phyloP scores from a whole-genome alignment of 2,329 filamentous ascomycete genomes.

The Aspergillus proliferans region DNA sequence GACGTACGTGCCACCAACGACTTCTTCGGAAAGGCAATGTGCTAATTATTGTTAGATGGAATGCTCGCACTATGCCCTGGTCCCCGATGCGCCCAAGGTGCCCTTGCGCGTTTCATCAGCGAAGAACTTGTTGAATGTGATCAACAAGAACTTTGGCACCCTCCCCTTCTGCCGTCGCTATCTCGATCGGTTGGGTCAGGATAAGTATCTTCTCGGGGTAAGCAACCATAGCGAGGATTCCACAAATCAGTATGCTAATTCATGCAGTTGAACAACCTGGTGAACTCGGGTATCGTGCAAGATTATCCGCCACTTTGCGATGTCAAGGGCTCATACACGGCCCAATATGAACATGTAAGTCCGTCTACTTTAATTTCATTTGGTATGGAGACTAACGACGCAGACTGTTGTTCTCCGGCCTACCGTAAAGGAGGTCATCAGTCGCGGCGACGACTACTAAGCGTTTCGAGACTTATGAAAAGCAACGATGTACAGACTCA shows the following conservation, averaged over 20 bases:
- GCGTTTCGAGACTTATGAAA: not conserved
- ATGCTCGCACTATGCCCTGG: slow-evolving; percentile 79
- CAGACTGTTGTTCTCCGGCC: slow-evolving; percentile 72
- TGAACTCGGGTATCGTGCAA: slow-evolving; percentile 77
- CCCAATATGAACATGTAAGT: slow-evolving; percentile 89
- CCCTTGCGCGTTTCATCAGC: slow-evolving; percentile 73
- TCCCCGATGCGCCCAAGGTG: slow-evolving; percentile 65
- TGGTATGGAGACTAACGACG: slow-evolving; percentile 8
- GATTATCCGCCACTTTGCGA: slow-evolving; percentile 84
- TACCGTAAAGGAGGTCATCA: slow-evolving; percentile 81
- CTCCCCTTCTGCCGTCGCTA: slow-evolving; percentile 87
- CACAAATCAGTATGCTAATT: slow-evolving; percentile 21
- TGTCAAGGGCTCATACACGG: slow-evolving; percentile 90
- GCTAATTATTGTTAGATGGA: slow-evolving; percentile 51
- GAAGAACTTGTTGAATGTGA: slow-evolving; percentile 76
- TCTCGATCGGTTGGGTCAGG: slow-evolving; percentile 84
- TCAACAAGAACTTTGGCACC: slow-evolving; percentile 95
- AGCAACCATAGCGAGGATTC: slow-evolving; percentile 25
- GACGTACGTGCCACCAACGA: slow-evolving; percentile 52
- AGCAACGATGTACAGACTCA: not conserved
- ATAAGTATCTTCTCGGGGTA: slow-evolving; percentile 88
- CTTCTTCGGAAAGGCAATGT: not conserved
- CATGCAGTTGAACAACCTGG: slow-evolving; percentile 72
- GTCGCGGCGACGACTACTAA: slow-evolving; percentile 78
- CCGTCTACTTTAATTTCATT: not conserved